A percentile compares a stretch with the other conserved stretches of the same genome.
Conservation (phyloP, 352 stramenopile species). For the Pythium dissimile region DNA sequence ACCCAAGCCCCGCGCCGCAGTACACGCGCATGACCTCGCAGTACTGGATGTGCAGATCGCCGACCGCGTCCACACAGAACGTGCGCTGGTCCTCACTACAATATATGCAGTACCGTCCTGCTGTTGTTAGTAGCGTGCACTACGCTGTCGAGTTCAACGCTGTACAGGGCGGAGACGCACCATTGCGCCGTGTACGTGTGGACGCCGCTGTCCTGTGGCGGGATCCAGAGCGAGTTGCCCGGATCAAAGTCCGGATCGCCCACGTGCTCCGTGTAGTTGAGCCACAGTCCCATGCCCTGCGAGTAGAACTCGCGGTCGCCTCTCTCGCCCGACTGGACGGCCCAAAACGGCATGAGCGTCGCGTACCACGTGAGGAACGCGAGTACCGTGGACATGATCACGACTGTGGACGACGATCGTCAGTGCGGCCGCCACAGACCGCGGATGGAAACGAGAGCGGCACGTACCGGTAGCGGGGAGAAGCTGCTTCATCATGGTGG, state of each 20-base stretch:
- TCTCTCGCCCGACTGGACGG: conserved; percentile 57
- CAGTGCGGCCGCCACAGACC: neutral
- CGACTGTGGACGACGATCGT: conserved; percentile 24
- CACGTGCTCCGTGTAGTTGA: conserved; percentile 80
- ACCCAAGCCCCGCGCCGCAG: conserved; percentile 50
- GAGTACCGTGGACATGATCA: conserved; percentile 44
- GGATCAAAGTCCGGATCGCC: conserved; percentile 63
- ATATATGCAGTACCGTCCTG: neutral
- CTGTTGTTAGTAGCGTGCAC: neutral
- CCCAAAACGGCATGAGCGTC: conserved; percentile 64
- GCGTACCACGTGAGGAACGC: conserved; percentile 64
- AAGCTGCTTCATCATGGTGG: conserved; percentile 10
- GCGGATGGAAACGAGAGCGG: neutral
- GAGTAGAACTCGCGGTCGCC: conserved; percentile 52
- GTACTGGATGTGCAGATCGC: conserved; percentile 71
- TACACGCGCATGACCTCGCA: conserved; percentile 72
- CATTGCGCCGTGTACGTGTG: conserved; percentile 63
- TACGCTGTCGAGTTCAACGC: neutral
- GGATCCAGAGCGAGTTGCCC: conserved; percentile 76
- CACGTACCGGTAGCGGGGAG: conserved; percentile 12
- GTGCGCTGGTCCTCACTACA: conserved; percentile 26
- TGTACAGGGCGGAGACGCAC: conserved; percentile 22
- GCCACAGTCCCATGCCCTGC: conserved; percentile 75
- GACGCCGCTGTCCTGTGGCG: conserved; percentile 49
- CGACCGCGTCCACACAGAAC: conserved; percentile 50